Conservation (phyloP, 306 rosid genomes). For the Prunus dulcis region DNA sequence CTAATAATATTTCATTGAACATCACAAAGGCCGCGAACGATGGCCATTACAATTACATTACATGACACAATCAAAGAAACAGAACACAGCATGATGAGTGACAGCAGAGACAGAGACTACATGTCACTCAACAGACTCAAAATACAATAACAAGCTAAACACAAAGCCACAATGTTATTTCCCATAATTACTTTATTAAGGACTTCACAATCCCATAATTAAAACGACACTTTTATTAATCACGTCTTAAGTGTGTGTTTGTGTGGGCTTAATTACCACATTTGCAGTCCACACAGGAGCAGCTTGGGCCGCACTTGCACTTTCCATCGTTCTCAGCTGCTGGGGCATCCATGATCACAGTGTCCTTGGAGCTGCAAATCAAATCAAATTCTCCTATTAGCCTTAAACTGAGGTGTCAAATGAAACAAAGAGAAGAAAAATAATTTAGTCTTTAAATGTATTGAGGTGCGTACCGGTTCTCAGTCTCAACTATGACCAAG, state of each 20-base stretch:
- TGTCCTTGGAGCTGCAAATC: constrained; percentile 50
- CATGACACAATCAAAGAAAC: constrained; percentile 12
- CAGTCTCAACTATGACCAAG: constrained; percentile 50
- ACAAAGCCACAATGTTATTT: constrained; percentile 27
- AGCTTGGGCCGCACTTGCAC: constrained; percentile 75
- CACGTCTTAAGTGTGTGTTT: constrained; percentile 10
- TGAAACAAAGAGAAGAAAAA: neutral
- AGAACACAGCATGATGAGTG: constrained; percentile 8
- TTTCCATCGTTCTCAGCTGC: constrained; percentile 63
- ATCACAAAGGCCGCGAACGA: constrained; percentile 14
- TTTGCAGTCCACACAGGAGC: constrained; percentile 54
- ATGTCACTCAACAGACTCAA: neutral
- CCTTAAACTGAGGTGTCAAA: neutral
- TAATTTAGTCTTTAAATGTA: neutral
- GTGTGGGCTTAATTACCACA: constrained; percentile 43
- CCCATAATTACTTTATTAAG: constrained; percentile 9
- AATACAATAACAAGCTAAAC: constrained; percentile 6
- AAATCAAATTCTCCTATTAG: neutral
- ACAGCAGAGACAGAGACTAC: neutral
- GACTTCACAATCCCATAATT: constrained; percentile 15
- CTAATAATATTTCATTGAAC: constrained; percentile 21
- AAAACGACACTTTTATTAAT: constrained; percentile 9
- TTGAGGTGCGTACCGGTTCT: constrained; percentile 43
- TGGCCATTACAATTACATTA: constrained; percentile 12
- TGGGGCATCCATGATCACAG: constrained; percentile 44